Evolutionary conservation across 78 protist genomes (phyloP).

Genomic region (Dictyostelium purpureum): DNA sequence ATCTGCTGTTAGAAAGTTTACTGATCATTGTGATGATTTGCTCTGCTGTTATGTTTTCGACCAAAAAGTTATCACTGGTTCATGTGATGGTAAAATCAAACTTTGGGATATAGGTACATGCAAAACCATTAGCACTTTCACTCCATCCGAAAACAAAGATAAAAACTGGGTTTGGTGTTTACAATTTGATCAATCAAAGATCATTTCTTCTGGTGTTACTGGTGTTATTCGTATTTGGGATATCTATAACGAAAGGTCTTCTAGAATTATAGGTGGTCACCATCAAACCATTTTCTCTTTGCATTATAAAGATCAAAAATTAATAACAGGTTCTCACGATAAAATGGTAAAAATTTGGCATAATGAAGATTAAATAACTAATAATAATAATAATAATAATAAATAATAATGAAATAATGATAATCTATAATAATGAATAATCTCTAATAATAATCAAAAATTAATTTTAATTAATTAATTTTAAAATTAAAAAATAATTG

Average conservation of each 20-base stretch:
- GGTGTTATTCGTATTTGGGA: slow-evolving; percentile 69
- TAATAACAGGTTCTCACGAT: slow-evolving; percentile 46
- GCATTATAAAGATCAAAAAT: slow-evolving; percentile 2
- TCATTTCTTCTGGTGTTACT: slow-evolving; percentile 33
- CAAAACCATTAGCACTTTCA: background rate
- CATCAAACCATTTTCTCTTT: slow-evolving; percentile 55
- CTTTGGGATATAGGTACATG: slow-evolving; percentile 67
- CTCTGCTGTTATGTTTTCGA: slow-evolving; percentile 28
- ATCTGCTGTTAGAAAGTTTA: slow-evolving; percentile 6
- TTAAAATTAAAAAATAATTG: background rate
- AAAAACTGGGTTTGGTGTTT: slow-evolving; percentile 44
- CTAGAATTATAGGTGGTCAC: slow-evolving; percentile 57
- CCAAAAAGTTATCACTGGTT: slow-evolving; percentile 34
- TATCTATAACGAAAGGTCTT: background rate
- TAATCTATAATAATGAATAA: background rate
- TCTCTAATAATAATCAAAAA: background rate
- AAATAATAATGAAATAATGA: background rate
- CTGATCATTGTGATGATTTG: slow-evolving; percentile 29
- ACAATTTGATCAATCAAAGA: slow-evolving; percentile 58
- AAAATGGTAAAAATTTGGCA: slow-evolving; percentile 52
- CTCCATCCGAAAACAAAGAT: slow-evolving; percentile 18
- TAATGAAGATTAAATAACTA: background rate
- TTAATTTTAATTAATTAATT: background rate
- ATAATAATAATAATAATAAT: background rate
- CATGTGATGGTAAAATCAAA: slow-evolving; percentile 44